Percentiles rank a stretch among this genome's conserved stretches.
Evolutionary conservation across 2,329 filamentous ascomycete species (phyloP).

Genomic region (Fusarium mexicanum): DNA sequence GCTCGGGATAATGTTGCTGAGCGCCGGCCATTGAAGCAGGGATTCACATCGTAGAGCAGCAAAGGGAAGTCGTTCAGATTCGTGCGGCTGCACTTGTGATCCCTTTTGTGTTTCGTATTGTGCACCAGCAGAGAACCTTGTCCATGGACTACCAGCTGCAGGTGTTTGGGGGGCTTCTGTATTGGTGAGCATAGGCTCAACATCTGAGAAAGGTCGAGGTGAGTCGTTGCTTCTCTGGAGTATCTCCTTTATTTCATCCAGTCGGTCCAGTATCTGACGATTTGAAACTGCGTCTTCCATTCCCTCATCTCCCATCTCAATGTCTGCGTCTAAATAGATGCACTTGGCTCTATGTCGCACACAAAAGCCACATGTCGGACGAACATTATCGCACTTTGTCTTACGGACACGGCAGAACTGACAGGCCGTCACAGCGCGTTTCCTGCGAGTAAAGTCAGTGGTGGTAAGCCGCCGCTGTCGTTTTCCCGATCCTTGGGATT

Average conservation of each 20-base stretch:
- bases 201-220: not conserved
- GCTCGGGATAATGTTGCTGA: not conserved
- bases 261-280: not conserved
- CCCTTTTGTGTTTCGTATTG: not conserved
- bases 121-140: not conserved
- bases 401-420: slow-evolving; percentile 31
- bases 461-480: not conserved
- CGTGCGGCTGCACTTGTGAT: not conserved
- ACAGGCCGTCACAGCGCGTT: slow-evolving; percentile 14
- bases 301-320: not conserved
- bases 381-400: slow-evolving; percentile 25
- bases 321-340: slow-evolving; percentile 1
- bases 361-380: slow-evolving; percentile 20
- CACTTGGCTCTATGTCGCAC: slow-evolving; percentile 12
- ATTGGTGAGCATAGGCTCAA: not conserved
- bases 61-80: not conserved
- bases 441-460: slow-evolving; percentile 10
- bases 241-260: slow-evolving; percentile 18
- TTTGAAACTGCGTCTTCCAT: not conserved
- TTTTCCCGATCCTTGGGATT: not conserved
- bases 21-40: not conserved
- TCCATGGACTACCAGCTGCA: not conserved
- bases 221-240: not conserved
- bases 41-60: not conserved
- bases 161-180: not conserved